Evolutionary conservation across 2,329 filamentous ascomycete genomes (phyloP).

Genomic region (Pseudocercospora macadamiae): DNA sequence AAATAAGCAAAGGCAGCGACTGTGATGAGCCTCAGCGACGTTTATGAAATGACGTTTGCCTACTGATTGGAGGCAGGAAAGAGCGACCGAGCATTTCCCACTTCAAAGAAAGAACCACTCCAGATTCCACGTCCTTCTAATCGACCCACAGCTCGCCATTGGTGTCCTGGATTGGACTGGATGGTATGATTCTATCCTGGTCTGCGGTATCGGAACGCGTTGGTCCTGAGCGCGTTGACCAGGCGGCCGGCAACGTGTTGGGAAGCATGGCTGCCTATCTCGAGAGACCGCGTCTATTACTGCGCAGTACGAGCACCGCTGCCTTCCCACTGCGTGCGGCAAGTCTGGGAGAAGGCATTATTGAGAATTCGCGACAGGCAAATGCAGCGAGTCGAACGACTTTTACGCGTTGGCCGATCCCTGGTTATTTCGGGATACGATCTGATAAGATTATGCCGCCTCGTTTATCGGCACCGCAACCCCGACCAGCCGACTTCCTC

Average conservation of each 20-base stretch:
- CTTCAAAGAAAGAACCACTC: neutral
- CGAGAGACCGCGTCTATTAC: neutral
- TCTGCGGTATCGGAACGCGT: neutral
- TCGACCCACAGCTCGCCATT: slow-evolving; percentile 2
- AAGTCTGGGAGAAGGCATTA: neutral
- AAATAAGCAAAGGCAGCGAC: neutral
- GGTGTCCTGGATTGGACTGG: neutral
- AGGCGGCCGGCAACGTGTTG: neutral
- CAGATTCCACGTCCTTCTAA: slow-evolving; percentile 1
- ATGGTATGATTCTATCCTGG: slow-evolving; percentile 3
- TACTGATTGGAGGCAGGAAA: neutral
- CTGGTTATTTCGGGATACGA: neutral
- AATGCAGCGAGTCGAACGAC: neutral
- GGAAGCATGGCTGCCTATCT: neutral
- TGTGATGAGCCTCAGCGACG: neutral
- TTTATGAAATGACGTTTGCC: slow-evolving; percentile 2
- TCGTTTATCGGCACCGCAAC: too few species aligned
- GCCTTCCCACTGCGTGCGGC: neutral
- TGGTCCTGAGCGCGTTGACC: neutral
- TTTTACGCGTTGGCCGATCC: neutral
- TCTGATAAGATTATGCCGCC: neutral
- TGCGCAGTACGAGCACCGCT: neutral
- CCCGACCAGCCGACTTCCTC: too few species aligned
- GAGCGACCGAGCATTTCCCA: slow-evolving; percentile 7
- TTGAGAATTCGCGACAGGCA: neutral